Base-by-base conservation (phyloP, 306 rosid species). In the Abrus precatorius region DNA sequence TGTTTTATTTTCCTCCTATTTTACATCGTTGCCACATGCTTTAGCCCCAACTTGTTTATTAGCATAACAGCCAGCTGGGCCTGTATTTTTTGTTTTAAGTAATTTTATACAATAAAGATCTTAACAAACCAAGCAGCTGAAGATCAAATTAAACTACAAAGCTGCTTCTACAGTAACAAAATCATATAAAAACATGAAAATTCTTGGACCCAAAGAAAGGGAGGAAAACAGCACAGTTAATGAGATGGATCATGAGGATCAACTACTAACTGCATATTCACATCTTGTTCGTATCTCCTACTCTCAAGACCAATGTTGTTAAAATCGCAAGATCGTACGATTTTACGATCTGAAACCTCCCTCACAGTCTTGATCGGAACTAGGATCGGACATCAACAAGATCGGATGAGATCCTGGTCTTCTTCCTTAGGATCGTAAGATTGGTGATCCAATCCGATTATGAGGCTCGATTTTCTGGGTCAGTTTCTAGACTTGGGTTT, bases 271-370 rank as follows among this genome's bases (percentile, higher is more conserved):
- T 32, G 2, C 14, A 45, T 47, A 59, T 52, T 4, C 27, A 20
- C 38, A 50, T 75, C 32, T 38, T 14, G 80, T 62, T 76, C 70
- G 9, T 61, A 43, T 12, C 69, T 75, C 68, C 79, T 45, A 75
- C 14, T 9, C 53, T 36, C 20, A 0, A 20, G 20, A 20, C 20
- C 20, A 20, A 20, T 20, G 20, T 20, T 20, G 20, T 20, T 20
- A 20, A 20, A 20, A 20, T 20, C 20, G 20, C 20, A 20, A 20
- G 20, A 20, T 20, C 0, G 20, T 20, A 20, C 20, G 0, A 20
- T 20, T 20, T 20, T 20, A 20, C 20, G 20, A 20, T 20, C 20
- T 20, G 20, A 20, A 20, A 20, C 20, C 20, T 20, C 20, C 0
- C 20, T 20, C 20, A 20, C 20, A 0, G 0, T 20, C 20, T 20